Conservation (phyloP, 1,284 basidiomycete genomes). For the Cutaneotrichosporon mucoides region DNA sequence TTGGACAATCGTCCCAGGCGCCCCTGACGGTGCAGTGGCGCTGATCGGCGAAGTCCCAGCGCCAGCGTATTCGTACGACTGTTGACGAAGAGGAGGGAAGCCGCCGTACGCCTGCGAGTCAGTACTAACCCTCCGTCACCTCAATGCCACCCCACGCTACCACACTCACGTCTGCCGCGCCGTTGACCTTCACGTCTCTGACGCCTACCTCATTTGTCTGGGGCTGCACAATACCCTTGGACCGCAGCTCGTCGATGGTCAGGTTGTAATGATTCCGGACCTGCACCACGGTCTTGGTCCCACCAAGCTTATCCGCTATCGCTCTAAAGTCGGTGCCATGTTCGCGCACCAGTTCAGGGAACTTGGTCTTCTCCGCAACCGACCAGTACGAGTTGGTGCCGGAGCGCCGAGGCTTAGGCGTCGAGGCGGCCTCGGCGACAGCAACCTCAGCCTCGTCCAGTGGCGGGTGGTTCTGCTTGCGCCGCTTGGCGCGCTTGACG, state of each 20-base stretch:
- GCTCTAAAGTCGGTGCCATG: constrained; percentile 71
- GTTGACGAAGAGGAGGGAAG: constrained; percentile 9
- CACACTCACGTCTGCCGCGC: constrained; percentile 7
- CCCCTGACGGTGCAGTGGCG: too few relatives aligned
- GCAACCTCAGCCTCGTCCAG: neutral
- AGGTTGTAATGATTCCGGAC: constrained; percentile 57
- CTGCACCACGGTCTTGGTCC: constrained; percentile 74
- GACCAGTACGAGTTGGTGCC: constrained; percentile 54
- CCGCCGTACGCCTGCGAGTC: constrained; percentile 7
- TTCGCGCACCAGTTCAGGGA: constrained; percentile 61
- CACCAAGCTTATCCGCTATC: constrained; percentile 64
- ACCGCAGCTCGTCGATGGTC: constrained; percentile 14
- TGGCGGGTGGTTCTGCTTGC: constrained; percentile 18
- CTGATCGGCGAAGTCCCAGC: too few relatives aligned
- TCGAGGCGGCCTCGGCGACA: constrained; percentile 2
- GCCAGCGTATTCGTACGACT: neutral
- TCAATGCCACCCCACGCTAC: too few relatives aligned
- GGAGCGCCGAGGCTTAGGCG: constrained; percentile 17
- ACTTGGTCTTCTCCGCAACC: constrained; percentile 55
- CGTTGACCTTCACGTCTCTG: constrained; percentile 20
- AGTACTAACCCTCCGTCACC: too few relatives aligned
- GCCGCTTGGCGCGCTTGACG: constrained; percentile 35
- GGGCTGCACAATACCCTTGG: constrained; percentile 13
- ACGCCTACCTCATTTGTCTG: constrained; percentile 17
- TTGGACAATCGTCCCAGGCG: neutral